Conservation (phyloP, 106 monocot genomes). For the Iris macrosiphon region DNA sequence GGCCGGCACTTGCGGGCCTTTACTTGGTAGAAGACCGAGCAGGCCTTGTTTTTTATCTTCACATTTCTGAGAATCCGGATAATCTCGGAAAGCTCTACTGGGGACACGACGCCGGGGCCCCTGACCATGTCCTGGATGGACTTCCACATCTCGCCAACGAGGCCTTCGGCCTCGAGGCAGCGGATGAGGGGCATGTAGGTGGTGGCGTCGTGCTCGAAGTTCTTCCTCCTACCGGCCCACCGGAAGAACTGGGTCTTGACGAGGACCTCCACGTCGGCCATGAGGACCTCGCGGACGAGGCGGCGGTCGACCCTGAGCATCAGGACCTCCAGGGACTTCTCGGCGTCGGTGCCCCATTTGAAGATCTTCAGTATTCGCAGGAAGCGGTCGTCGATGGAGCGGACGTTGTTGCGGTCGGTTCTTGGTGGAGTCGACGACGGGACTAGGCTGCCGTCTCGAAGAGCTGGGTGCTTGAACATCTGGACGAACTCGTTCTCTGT, state of each 20-base stretch:
- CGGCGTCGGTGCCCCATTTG: constrained; percentile 94
- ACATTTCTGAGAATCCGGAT: constrained; percentile 60
- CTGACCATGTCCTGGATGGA: constrained; percentile 70
- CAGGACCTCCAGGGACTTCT: constrained; percentile 86
- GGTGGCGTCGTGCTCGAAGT: constrained; percentile 65
- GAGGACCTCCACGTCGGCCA: constrained; percentile 45
- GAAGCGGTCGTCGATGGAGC: constrained; percentile 69
- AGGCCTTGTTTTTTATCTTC: constrained; percentile 85
- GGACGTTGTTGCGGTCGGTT: constrained; percentile 10
- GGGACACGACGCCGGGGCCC: constrained; percentile 43
- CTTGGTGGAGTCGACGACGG: not conserved
- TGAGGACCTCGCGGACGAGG: constrained; percentile 63
- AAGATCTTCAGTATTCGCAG: constrained; percentile 92
- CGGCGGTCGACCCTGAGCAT: constrained; percentile 81
- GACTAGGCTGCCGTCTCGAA: not conserved
- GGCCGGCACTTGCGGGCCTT: constrained; percentile 70
- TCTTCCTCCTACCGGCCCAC: constrained; percentile 63
- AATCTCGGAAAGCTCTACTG: constrained; percentile 54
- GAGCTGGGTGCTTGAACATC: constrained; percentile 72
- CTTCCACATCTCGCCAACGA: constrained; percentile 77
- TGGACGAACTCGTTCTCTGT: constrained; percentile 89
- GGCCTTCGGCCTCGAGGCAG: constrained; percentile 49
- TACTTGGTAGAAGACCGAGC: constrained; percentile 77
- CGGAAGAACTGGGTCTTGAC: constrained; percentile 78
- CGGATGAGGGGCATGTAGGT: constrained; percentile 79